Percentiles rank a stretch among this genome's conserved stretches.
Conservation (phyloP, 2,329 filamentous ascomycete species). For the Ascochyta fabae region DNA sequence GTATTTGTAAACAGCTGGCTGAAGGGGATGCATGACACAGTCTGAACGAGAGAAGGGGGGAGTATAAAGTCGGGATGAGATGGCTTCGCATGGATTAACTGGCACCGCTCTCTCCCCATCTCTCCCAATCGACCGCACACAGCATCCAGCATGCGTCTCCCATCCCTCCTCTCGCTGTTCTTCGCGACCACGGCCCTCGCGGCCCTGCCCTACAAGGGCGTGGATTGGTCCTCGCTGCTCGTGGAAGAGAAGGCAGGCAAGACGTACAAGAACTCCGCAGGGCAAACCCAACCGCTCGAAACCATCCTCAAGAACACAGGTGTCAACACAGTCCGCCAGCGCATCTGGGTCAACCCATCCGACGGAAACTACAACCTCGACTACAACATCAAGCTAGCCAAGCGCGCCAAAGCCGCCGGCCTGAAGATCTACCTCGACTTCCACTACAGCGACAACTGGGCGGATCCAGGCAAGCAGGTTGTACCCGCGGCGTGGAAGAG, state of each 20-base stretch:
- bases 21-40: neutral
- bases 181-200: slow-evolving; percentile 42
- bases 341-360: slow-evolving; percentile 70
- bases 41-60: neutral
- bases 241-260: slow-evolving; percentile 68
- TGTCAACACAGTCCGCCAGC: slow-evolving; percentile 73
- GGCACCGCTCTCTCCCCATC: neutral
- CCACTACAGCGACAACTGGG: slow-evolving; percentile 74
- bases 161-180: slow-evolving; percentile 28
- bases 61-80: slow-evolving; percentile 5
- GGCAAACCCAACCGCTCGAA: slow-evolving; percentile 64
- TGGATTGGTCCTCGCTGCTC: slow-evolving; percentile 72
- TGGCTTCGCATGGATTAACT: neutral
- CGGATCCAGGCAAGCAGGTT: slow-evolving; percentile 68
- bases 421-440: slow-evolving; percentile 68
- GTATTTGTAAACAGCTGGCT: neutral
- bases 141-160: slow-evolving; percentile 36
- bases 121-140: neutral
- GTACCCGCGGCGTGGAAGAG: slow-evolving; percentile 69
- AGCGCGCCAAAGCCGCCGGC: slow-evolving; percentile 67
- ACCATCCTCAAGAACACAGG: slow-evolving; percentile 66
- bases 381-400: slow-evolving; percentile 73
- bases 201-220: slow-evolving; percentile 68
- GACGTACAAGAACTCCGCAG: slow-evolving; percentile 64
- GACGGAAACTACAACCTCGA: slow-evolving; percentile 71